These are phyloP conservation scores for Calophaca sinica DNA, from an alignment of 306 rosid genomes.

Conservation along the genomic window DNA sequence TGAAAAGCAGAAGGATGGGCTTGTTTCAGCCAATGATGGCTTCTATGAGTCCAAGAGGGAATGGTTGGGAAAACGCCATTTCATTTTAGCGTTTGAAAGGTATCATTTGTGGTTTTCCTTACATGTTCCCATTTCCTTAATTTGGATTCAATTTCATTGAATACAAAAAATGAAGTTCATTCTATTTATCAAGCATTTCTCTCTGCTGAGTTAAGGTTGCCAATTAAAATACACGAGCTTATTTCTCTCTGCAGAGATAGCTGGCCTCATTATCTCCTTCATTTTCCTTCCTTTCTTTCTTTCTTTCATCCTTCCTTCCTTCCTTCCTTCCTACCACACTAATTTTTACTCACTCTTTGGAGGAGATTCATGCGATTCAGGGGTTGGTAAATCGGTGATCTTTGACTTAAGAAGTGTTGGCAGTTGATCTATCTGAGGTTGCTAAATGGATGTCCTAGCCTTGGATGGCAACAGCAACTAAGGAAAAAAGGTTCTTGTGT, in stretches of 20 bases:
- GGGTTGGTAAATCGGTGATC: no score
- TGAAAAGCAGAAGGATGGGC: slow-evolving; percentile 90
- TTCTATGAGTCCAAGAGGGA: slow-evolving; percentile 97
- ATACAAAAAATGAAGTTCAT: slow-evolving; percentile 1
- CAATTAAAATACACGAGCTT: neutral
- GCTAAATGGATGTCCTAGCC: no score
- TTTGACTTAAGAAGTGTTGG: no score
- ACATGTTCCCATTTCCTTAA: neutral
- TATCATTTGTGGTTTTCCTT: slow-evolving; percentile 40
- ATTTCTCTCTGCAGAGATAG: neutral
- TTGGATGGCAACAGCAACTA: no score
- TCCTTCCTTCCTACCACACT: slow-evolving; percentile 15
- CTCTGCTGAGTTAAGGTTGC: slow-evolving; percentile 6
- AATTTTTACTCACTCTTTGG: slow-evolving; percentile 5
- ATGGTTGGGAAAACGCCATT: slow-evolving; percentile 93
- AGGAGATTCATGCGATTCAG: no score
- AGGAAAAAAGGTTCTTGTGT: no score
- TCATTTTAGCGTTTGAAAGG: slow-evolving; percentile 95
- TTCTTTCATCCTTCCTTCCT: slow-evolving; percentile 16
- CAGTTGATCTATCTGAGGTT: no score
- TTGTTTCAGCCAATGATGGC: slow-evolving; percentile 83
- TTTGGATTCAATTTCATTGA: slow-evolving; percentile 4
- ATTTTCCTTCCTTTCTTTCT: neutral
- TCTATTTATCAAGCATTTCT: slow-evolving; percentile 18
- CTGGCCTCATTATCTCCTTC: no score